A percentile compares a stretch with the other conserved stretches of the same genome.
Conservation (phyloP, 1,284 basidiomycete genomes). For the Tylopilus sp. region DNA sequence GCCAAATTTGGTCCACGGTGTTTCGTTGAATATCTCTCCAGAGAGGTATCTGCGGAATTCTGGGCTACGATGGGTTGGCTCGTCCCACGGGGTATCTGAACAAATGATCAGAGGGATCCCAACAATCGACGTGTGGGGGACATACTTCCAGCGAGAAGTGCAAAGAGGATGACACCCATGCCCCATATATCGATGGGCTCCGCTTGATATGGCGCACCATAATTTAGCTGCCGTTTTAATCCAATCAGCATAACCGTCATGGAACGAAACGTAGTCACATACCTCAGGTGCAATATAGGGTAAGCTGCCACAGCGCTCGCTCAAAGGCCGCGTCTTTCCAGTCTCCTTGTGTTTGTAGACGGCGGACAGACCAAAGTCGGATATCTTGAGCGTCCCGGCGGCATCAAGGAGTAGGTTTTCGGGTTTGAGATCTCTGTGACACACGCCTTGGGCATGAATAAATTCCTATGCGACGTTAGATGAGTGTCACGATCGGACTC, state of each 20-base stretch:
- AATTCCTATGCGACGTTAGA: conserved; percentile 51
- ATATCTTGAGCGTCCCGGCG: conserved; percentile 82
- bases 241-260: neutral
- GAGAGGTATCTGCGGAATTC: conserved; percentile 78
- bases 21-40: conserved; percentile 73
- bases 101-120: neutral
- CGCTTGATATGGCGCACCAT: conserved; percentile 69
- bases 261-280: conserved; percentile 15
- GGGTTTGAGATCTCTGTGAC: conserved; percentile 95
- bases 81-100: conserved; percentile 96
- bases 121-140: conserved; percentile 12
- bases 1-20: conserved; percentile 80
- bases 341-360: conserved; percentile 90
- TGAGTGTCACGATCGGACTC: neutral
- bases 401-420: conserved; percentile 88
- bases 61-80: conserved; percentile 75
- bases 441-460: conserved; percentile 88
- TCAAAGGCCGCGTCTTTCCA: conserved; percentile 65
- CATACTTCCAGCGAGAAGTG: conserved; percentile 88
- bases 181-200: conserved; percentile 97
- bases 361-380: conserved; percentile 92
- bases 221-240: conserved; percentile 43
- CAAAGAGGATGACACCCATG: conserved; percentile 93
- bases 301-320: conserved; percentile 87
- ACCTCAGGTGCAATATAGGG: conserved; percentile 97